phyloP scores from a whole-genome alignment of 2,329 filamentous ascomycete genomes.

The Fusarium xyrophilum region DNA sequence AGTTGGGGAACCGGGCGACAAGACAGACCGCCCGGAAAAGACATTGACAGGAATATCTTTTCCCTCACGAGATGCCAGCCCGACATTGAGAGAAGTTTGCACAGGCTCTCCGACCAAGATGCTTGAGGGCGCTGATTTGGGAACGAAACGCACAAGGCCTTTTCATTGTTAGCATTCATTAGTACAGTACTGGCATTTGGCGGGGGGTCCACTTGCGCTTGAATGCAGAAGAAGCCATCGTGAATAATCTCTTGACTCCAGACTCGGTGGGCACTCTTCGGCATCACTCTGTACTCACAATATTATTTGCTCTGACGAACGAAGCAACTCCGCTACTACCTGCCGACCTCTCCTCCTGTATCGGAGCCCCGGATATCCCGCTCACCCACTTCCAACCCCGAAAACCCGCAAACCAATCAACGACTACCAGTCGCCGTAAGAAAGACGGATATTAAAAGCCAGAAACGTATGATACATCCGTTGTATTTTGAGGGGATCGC shows the following conservation, averaged over 20 bases:
- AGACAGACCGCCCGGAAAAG: background rate
- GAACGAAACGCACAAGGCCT: slow-evolving; percentile 13
- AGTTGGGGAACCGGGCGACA: background rate
- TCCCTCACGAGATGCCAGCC: background rate
- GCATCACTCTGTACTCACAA: background rate
- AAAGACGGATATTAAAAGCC: background rate
- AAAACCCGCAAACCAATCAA: background rate
- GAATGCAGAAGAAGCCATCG: background rate
- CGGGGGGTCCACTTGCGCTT: background rate
- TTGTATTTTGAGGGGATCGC: background rate
- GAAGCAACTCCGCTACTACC: background rate
- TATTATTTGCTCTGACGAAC: background rate
- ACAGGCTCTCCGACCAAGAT: slow-evolving; percentile 7
- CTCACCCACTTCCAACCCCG: background rate
- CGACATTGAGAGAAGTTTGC: background rate
- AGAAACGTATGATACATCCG: slow-evolving; percentile 6
- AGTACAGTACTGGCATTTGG: background rate
- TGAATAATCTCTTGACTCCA: background rate
- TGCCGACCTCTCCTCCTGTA: slow-evolving; percentile 1
- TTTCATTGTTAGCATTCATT: background rate
- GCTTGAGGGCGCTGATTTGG: background rate
- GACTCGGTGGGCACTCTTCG: rapidly evolving
- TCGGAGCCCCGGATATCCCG: slow-evolving; percentile 14
- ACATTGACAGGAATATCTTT: background rate
- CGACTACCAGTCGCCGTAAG: background rate